Percentiles rank a stretch among this genome's conserved stretches.
Conservation (phyloP, 805 yeast genomes). For the Diddensiella santjacobensis region DNA sequence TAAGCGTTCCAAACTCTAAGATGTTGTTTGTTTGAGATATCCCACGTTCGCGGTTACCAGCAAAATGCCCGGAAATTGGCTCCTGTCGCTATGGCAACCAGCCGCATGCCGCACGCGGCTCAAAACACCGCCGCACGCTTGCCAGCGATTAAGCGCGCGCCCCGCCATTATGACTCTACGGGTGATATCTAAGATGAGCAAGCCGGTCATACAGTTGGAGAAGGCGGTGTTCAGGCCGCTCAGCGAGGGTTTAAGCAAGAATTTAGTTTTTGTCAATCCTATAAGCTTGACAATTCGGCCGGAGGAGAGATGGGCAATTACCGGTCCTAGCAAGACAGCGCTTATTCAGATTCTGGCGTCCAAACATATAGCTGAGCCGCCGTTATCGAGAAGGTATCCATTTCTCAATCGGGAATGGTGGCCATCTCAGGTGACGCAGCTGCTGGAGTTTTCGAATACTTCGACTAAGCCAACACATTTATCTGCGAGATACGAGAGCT, state of each 20-base stretch:
- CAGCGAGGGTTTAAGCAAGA: constrained; percentile 10
- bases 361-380: constrained; percentile 49
- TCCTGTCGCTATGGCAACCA: no score
- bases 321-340: constrained; percentile 53
- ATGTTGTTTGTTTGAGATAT: no score
- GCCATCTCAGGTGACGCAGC: constrained; percentile 45
- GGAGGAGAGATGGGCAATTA: constrained; percentile 49
- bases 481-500: constrained; percentile 85
- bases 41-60: no score
- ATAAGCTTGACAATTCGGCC: constrained; percentile 38
- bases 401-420: constrained; percentile 39
- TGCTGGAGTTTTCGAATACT: constrained; percentile 48
- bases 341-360: constrained; percentile 58
- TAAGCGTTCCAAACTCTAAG: no score
- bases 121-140: neutral
- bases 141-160: neutral
- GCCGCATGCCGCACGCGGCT: no score
- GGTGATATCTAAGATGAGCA: neutral
- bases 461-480: constrained; percentile 55
- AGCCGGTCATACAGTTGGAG: constrained; percentile 5
- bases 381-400: constrained; percentile 54
- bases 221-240: constrained; percentile 14
- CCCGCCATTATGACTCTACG: neutral
- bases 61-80: no score
- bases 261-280: constrained; percentile 39